Evolutionary conservation across 768 basidiomycete genomes (phyloP).

Genomic region (Suillus cothurnatus): DNA sequence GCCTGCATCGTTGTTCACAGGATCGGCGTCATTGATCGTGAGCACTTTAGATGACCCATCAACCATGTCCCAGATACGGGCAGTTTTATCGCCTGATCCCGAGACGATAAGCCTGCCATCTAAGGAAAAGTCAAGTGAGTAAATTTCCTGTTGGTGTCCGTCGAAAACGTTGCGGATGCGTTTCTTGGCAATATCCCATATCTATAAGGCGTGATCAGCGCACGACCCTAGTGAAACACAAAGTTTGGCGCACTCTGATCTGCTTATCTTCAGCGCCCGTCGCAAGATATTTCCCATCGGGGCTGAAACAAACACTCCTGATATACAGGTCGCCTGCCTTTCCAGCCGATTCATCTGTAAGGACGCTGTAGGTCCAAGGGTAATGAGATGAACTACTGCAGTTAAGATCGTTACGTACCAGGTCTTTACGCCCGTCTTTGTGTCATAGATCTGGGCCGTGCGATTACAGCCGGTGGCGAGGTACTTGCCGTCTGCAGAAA

Average conservation of each 20-base stretch:
- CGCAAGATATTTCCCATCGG: conserved; percentile 31
- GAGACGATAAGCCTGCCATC: conserved; percentile 38
- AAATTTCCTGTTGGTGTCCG: conserved; percentile 39
- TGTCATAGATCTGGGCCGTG: conserved; percentile 94
- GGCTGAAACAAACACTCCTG: conserved; percentile 34
- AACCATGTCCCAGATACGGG: conserved; percentile 37
- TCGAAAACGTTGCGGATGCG: conserved; percentile 31
- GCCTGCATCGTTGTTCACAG: conserved; percentile 21
- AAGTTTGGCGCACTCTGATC: conserved; percentile 29
- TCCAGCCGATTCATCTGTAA: conserved; percentile 73
- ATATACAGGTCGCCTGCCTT: conserved; percentile 88
- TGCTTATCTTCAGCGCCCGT: conserved; percentile 38
- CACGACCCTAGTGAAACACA: background rate
- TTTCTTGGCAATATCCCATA: conserved; percentile 29
- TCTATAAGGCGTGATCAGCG: conserved; percentile 19
- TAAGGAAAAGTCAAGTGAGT: conserved; percentile 36
- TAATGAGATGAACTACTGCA: conserved; percentile 12
- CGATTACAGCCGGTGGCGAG: conserved; percentile 70
- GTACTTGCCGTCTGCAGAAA: conserved; percentile 32
- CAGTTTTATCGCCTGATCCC: conserved; percentile 37
- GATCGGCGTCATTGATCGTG: conserved; percentile 24
- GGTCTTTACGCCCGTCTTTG: conserved; percentile 80
- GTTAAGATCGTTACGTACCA: conserved; percentile 54
- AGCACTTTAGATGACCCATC: conserved; percentile 36
- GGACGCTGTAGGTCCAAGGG: conserved; percentile 49